Evolutionary conservation across 768 basidiomycete genomes (phyloP).

Genomic region (Auricularia sp.): DNA sequence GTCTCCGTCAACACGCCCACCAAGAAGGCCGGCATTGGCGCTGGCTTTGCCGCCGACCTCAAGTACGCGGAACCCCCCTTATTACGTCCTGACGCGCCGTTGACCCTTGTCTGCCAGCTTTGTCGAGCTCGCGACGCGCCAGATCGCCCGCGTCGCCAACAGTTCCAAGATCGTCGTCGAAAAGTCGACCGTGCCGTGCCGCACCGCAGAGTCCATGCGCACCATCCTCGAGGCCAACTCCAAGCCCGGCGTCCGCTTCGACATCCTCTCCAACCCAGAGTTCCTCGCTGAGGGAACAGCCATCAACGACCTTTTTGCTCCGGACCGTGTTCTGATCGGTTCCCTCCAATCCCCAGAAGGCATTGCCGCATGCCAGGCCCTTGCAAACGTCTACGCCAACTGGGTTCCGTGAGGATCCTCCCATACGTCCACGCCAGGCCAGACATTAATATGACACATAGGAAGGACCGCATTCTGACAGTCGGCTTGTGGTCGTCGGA

Average conservation of each 20-base stretch:
- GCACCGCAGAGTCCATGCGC: conserved; percentile 98
- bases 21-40: conserved; percentile 95
- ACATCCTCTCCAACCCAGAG: conserved; percentile 98
- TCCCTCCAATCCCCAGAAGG: conserved; percentile 87
- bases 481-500: conserved; percentile 99
- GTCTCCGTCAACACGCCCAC: conserved; percentile 98
- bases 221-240: conserved; percentile 99
- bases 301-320: conserved; percentile 74
- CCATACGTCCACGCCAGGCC: neutral
- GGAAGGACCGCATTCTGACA: conserved; percentile 69
- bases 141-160: conserved; percentile 83
- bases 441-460: conserved; percentile 19
- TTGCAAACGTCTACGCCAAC: conserved; percentile 80
- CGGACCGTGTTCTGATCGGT: conserved; percentile 95
- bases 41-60: conserved; percentile 95
- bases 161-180: conserved; percentile 97
- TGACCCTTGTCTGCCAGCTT: conserved; percentile 45
- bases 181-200: conserved; percentile 97
- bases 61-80: conserved; percentile 49
- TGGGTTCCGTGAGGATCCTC: conserved; percentile 77
- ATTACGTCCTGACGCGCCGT: conserved; percentile 2
- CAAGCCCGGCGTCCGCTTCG: conserved; percentile 79
- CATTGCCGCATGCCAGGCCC: conserved; percentile 62
- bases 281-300: conserved; percentile 99
- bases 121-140: conserved; percentile 92